Evolutionary conservation across 345 rosid genomes (phyloP).

Genomic region (Hibiscus trionum): DNA sequence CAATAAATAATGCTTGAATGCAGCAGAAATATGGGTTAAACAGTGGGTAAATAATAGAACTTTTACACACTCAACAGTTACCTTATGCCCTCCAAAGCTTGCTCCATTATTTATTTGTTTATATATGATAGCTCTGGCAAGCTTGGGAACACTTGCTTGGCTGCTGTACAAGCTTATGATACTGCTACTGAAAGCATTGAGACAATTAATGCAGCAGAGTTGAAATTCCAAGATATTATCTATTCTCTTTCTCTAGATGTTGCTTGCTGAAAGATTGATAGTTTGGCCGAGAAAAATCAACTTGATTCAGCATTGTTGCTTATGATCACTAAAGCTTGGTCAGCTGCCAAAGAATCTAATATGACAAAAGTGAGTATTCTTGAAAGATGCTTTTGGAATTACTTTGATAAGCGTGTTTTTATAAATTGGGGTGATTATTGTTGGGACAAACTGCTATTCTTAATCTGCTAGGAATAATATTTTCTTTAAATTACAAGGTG

Average conservation of each 20-base stretch:
- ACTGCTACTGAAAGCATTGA: slow-evolving; percentile 52
- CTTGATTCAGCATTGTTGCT: slow-evolving; percentile 82
- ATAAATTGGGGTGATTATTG: too few species aligned
- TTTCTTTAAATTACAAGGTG: too few species aligned
- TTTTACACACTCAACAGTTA: too few species aligned
- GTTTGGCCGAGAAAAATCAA: slow-evolving; percentile 75
- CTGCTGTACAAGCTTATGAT: slow-evolving; percentile 79
- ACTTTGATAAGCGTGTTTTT: too few species aligned
- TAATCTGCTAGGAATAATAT: too few species aligned
- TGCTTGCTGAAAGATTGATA: slow-evolving; percentile 83
- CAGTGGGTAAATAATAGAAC: too few species aligned
- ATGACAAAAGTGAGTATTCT: slow-evolving; percentile 89
- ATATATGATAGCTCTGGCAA: slow-evolving; percentile 47
- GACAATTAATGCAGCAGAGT: slow-evolving; percentile 62
- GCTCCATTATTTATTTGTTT: slow-evolving; percentile 6
- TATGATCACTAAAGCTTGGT: slow-evolving; percentile 97
- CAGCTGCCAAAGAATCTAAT: slow-evolving; percentile 80
- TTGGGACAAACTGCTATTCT: too few species aligned
- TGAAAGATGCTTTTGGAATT: too few species aligned
- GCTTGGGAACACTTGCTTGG: slow-evolving; percentile 67
- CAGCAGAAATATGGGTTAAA: too few species aligned
- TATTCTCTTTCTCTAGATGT: slow-evolving; percentile 72
- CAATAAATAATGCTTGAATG: too few species aligned
- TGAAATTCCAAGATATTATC: slow-evolving; percentile 76
- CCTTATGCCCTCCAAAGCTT: not conserved